A percentile compares a stretch with the other conserved stretches of the same genome.
These are phyloP conservation scores for Cercospora zeina DNA, from an alignment of 2,329 filamentous ascomycete species.

Conservation along the genomic window DNA sequence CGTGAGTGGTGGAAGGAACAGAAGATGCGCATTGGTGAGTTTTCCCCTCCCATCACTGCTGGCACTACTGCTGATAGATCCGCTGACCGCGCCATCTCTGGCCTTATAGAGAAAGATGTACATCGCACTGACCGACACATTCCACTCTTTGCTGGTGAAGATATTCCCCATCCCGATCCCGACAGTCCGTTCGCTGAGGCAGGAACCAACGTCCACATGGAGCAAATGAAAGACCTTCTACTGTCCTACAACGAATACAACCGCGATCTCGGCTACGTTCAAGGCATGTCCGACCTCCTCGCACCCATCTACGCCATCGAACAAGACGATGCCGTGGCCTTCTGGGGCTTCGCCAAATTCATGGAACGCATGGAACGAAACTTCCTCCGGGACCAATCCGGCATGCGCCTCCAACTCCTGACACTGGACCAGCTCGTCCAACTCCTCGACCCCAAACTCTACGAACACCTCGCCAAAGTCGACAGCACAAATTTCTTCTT, in stretches of 20 bases:
- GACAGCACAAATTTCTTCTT: slow-evolving; percentile 99
- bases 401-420: slow-evolving; percentile 88
- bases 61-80: slow-evolving; percentile 31
- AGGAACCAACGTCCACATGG: slow-evolving; percentile 94
- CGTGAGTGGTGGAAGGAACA: slow-evolving; percentile 98
- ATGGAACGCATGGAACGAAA: slow-evolving; percentile 99
- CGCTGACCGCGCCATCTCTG: slow-evolving; percentile 52
- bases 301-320: slow-evolving; percentile 95
- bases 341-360: slow-evolving; percentile 94
- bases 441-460: slow-evolving; percentile 93
- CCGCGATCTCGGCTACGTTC: slow-evolving; percentile 90
- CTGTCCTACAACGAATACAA: slow-evolving; percentile 99
- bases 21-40: slow-evolving; percentile 83
- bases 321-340: slow-evolving; percentile 94
- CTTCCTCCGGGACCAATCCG: slow-evolving; percentile 91
- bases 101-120: slow-evolving; percentile 85
- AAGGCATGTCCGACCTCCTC: slow-evolving; percentile 96
- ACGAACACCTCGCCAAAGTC: slow-evolving; percentile 81
- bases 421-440: slow-evolving; percentile 93
- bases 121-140: slow-evolving; percentile 94
- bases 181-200: slow-evolving; percentile 90
- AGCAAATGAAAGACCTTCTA: slow-evolving; percentile 99
- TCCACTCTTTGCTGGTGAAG: slow-evolving; percentile 92
- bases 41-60: slow-evolving; percentile 19
- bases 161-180: slow-evolving; percentile 93